phyloP scores from a whole-genome alignment of 2,329 filamentous ascomycete genomes.

The Colletotrichum navitas region DNA sequence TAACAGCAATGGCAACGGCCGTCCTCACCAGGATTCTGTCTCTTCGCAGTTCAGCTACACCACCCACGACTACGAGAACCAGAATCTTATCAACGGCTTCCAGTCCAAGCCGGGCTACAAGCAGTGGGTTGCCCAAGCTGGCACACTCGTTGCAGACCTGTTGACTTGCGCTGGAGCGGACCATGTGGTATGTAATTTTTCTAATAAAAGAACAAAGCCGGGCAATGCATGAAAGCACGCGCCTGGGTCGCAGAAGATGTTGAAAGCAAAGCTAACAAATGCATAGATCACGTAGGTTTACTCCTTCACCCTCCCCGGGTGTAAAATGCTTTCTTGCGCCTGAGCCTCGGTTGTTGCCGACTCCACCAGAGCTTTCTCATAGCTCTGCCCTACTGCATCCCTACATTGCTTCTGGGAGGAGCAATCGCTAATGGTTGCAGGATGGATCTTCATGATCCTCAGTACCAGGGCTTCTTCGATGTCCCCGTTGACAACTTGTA shows the following conservation, averaged over 20 bases:
- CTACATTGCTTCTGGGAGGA: slow-evolving; percentile 32
- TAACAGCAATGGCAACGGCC: slow-evolving; percentile 45
- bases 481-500: slow-evolving; percentile 99
- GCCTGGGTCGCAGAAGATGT: too few relatives aligned
- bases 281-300: slow-evolving; percentile 44
- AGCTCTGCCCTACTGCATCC: neutral
- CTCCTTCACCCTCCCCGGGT: slow-evolving; percentile 23
- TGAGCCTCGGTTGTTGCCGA: slow-evolving; percentile 8
- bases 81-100: slow-evolving; percentile 67
- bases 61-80: slow-evolving; percentile 71
- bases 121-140: slow-evolving; percentile 98
- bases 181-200: slow-evolving; percentile 69
- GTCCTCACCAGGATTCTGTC: slow-evolving; percentile 54
- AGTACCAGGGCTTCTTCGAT: slow-evolving; percentile 99
- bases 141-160: slow-evolving; percentile 93
- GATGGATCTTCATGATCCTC: slow-evolving; percentile 95
- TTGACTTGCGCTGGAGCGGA: slow-evolving; percentile 96
- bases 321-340: neutral
- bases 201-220: neutral
- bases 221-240: neutral
- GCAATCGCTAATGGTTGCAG: slow-evolving; percentile 46
- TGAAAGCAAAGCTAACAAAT: slow-evolving; percentile 2
- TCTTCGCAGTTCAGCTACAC: slow-evolving; percentile 66
- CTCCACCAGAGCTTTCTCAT: neutral
- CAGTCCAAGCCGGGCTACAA: slow-evolving; percentile 93